A percentile compares a stretch with the other conserved stretches of the same genome.
These are phyloP conservation scores for Salvia rosmarinus DNA, from an alignment of 257 asterid species.

Conservation along the genomic window DNA sequence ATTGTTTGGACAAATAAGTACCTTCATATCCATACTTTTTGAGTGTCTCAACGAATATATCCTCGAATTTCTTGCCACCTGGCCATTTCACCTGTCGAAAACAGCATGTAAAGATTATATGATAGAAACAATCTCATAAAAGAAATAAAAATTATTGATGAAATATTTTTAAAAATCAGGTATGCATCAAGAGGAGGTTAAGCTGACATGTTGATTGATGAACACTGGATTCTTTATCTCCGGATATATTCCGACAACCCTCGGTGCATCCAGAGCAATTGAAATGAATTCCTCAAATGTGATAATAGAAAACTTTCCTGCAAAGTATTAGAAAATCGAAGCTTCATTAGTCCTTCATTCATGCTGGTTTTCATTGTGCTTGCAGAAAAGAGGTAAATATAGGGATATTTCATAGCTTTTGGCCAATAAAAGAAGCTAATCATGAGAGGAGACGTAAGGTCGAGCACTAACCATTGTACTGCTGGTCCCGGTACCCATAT, in stretches of 20 bases:
- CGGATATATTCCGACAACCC: slow-evolving; percentile 96
- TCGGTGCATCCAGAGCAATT: slow-evolving; percentile 81
- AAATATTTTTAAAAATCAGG: not conserved
- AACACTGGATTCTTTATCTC: slow-evolving; percentile 92
- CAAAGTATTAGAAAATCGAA: slow-evolving; percentile 23
- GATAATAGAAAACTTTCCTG: slow-evolving; percentile 83
- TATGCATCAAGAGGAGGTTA: slow-evolving; percentile 28
- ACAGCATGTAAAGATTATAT: slow-evolving; percentile 5
- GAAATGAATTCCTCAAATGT: slow-evolving; percentile 87
- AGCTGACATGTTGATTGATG: slow-evolving; percentile 79
- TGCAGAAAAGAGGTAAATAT: not conserved
- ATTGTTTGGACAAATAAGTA: slow-evolving; percentile 78
- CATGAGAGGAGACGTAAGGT: slow-evolving; percentile 26
- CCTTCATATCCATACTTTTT: slow-evolving; percentile 81
- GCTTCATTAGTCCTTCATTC: not conserved
- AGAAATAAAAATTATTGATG: not conserved
- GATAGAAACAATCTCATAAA: not conserved
- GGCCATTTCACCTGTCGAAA: slow-evolving; percentile 85
- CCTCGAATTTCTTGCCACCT: slow-evolving; percentile 82
- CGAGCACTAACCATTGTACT: slow-evolving; percentile 69
- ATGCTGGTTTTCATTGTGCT: not conserved
- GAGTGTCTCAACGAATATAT: slow-evolving; percentile 75
- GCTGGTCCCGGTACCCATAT: slow-evolving; percentile 77
- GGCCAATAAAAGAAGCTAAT: not conserved
- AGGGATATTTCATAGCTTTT: not conserved